A percentile compares a stretch with the other conserved stretches of the same genome.
phyloP scores from a whole-genome alignment of 768 basidiomycete genomes.

The Podaxis sp. region DNA sequence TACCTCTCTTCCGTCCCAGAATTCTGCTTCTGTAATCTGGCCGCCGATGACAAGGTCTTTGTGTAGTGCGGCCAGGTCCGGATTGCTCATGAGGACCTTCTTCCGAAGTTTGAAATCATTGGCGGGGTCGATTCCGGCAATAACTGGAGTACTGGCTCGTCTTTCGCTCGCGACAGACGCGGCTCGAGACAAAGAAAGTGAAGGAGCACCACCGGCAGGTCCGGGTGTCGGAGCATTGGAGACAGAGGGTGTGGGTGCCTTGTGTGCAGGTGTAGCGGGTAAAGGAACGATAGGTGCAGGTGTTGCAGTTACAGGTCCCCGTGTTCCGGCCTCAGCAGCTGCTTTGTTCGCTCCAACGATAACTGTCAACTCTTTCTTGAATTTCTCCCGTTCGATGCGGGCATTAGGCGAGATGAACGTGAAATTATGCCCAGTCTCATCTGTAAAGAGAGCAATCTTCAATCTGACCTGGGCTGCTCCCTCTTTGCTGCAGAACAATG shows the following conservation, averaged over 20 bases:
- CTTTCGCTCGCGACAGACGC: slow-evolving; percentile 56
- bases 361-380: slow-evolving; percentile 75
- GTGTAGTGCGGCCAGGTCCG: slow-evolving; percentile 79
- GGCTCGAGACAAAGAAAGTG: slow-evolving; percentile 55
- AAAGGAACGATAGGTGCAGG: slow-evolving; percentile 27
- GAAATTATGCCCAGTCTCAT: slow-evolving; percentile 80
- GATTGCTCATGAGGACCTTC: slow-evolving; percentile 73
- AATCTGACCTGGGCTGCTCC: slow-evolving; percentile 77
- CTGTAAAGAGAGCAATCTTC: slow-evolving; percentile 66
- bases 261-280: slow-evolving; percentile 20
- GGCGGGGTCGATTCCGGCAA: slow-evolving; percentile 57
- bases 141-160: slow-evolving; percentile 47
- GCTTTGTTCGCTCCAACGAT: slow-evolving; percentile 76
- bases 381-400: slow-evolving; percentile 70
- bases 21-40: slow-evolving; percentile 89
- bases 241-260: slow-evolving; percentile 19
- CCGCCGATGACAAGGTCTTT: slow-evolving; percentile 83
- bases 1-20: slow-evolving; percentile 97
- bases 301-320: slow-evolving; percentile 4
- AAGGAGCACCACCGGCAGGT: slow-evolving; percentile 30
- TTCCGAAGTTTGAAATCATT: slow-evolving; percentile 75
- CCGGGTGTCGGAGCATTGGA: slow-evolving; percentile 26
- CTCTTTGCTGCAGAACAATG: slow-evolving; percentile 84
- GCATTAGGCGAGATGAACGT: slow-evolving; percentile 72
- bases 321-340: slow-evolving; percentile 25